Percentiles rank a stretch among this genome's conserved stretches.
Conservation (phyloP, 441 rosid species). For the Capsella rubella region DNA sequence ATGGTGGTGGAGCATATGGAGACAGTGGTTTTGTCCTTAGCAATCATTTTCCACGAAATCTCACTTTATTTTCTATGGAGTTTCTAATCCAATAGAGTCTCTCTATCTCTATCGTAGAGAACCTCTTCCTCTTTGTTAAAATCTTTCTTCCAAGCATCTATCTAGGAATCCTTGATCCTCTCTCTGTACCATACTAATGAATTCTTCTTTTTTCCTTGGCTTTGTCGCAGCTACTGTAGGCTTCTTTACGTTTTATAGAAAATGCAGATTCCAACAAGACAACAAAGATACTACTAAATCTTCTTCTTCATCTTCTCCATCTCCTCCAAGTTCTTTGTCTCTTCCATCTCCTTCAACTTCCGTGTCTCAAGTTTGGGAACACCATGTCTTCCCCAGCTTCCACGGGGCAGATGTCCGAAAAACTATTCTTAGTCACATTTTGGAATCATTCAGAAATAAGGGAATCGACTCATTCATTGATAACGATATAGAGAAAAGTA, state of each 20-base stretch:
- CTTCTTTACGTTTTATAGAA: not conserved
- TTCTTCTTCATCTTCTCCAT: no score
- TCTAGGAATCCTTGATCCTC: not conserved
- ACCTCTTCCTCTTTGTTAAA: not conserved
- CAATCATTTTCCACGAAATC: no score
- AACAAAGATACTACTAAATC: not conserved
- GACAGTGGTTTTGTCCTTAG: no score
- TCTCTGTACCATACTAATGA: not conserved
- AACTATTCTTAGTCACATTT: conserved; percentile 3
- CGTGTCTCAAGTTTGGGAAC: not conserved
- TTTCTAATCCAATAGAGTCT: no score
- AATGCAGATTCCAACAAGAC: not conserved
- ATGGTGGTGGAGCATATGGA: no score
- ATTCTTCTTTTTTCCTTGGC: not conserved
- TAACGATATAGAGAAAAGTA: not conserved
- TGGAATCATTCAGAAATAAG: no score
- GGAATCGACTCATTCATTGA: not conserved
- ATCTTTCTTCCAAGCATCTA: no score
- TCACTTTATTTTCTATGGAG: no score
- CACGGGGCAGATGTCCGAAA: not conserved
- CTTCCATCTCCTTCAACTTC: not conserved
- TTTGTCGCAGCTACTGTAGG: not conserved
- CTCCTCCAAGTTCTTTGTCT: not conserved
- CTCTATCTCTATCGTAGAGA: no score
- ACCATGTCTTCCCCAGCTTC: conserved; percentile 4